phyloP scores from a whole-genome alignment of 345 rosid genomes.

The Lumnitzera racemosa region DNA sequence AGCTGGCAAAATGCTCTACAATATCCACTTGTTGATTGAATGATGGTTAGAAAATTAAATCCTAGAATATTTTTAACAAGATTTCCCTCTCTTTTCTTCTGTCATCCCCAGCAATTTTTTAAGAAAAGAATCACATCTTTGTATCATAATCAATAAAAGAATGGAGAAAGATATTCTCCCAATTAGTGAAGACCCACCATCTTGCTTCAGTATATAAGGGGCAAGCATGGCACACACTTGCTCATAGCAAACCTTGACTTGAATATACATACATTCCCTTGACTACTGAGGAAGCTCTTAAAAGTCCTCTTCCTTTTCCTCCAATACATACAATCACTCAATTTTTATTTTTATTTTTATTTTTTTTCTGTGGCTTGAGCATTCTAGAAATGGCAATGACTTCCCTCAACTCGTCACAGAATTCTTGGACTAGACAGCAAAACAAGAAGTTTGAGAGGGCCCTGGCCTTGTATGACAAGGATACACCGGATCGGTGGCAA shows the following conservation, averaged over 20 bases:
- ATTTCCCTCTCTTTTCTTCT: neutral
- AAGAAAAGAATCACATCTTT: constrained; percentile 31
- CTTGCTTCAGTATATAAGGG: constrained; percentile 32
- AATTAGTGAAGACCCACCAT: constrained; percentile 31
- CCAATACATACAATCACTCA: too few species aligned
- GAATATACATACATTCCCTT: constrained; percentile 23
- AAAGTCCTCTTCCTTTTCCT: neutral
- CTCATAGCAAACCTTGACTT: constrained; percentile 34
- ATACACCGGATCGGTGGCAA: constrained; percentile 94
- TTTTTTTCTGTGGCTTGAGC: too few species aligned
- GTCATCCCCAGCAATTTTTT: constrained; percentile 17
- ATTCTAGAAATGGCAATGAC: constrained; percentile 33
- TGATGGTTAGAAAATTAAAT: too few species aligned
- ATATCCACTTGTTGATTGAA: too few species aligned
- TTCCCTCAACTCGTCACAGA: constrained; percentile 37
- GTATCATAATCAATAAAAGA: neutral
- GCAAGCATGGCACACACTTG: constrained; percentile 24
- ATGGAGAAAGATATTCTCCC: constrained; percentile 23
- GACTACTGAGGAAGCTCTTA: constrained; percentile 17
- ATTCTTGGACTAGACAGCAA: constrained; percentile 58
- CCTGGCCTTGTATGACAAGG: constrained; percentile 68
- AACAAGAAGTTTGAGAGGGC: constrained; percentile 87
- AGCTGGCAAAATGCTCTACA: too few species aligned
- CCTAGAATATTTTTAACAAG: too few species aligned
- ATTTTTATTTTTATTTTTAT: too few species aligned